phyloP scores from a whole-genome alignment of 1,284 basidiomycete genomes.

The Apiotrichum sp. region DNA sequence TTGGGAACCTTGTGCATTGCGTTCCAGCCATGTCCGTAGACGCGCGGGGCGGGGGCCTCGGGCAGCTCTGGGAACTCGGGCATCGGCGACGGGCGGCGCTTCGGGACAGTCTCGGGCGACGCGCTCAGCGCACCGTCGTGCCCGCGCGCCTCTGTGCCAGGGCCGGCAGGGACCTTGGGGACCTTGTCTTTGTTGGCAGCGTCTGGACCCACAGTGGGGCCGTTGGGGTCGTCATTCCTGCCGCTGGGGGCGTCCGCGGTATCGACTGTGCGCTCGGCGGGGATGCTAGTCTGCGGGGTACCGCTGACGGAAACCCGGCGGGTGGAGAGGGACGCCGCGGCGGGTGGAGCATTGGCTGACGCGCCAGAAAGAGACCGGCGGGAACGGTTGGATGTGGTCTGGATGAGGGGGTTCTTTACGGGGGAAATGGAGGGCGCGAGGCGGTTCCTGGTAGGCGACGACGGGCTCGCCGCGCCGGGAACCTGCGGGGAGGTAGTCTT shows the following conservation, averaged over 20 bases:
- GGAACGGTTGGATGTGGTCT: neutral
- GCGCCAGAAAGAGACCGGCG: neutral
- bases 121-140: too few relatives aligned
- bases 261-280: neutral
- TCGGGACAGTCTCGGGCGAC: too few relatives aligned
- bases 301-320: neutral
- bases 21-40: constrained; percentile 39
- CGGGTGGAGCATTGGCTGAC: neutral
- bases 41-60: constrained; percentile 37
- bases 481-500: too few relatives aligned
- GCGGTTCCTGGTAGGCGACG: neutral
- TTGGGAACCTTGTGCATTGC: constrained; percentile 47
- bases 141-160: too few relatives aligned
- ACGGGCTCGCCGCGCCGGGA: too few relatives aligned
- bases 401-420: neutral
- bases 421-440: constrained; percentile 1
- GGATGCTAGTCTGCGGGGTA: neutral
- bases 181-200: neutral
- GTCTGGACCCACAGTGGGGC: neutral
- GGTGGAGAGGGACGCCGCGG: neutral
- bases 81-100: neutral
- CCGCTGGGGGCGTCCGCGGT: neutral
- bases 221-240: neutral
- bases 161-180: too few relatives aligned
- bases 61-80: constrained; percentile 36